Conservation (phyloP, 768 basidiomycete species). For the Mycena galopus region DNA sequence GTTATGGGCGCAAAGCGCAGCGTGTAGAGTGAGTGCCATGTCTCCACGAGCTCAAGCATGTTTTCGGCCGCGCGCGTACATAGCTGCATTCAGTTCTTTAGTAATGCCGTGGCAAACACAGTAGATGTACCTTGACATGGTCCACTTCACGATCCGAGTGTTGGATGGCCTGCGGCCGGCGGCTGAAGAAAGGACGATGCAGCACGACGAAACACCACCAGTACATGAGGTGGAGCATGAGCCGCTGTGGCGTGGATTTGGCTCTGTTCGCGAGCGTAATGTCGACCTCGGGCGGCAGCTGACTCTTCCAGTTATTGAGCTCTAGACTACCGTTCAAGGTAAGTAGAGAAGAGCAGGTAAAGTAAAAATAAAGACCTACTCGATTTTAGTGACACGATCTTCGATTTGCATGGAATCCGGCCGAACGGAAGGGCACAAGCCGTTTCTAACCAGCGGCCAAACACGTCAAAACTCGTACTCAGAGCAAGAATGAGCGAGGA, state of each 20-base stretch:
- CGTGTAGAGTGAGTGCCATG: slow-evolving; percentile 50
- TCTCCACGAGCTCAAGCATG: slow-evolving; percentile 48
- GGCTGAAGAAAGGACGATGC: slow-evolving; percentile 48
- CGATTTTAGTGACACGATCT: slow-evolving; percentile 36
- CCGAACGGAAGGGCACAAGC: slow-evolving; percentile 9
- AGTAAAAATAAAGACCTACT: slow-evolving; percentile 18
- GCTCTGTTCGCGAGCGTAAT: slow-evolving; percentile 43
- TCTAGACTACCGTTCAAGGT: slow-evolving; percentile 23
- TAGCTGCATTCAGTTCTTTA: slow-evolving; percentile 35
- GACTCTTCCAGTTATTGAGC: slow-evolving; percentile 43
- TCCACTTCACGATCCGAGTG: slow-evolving; percentile 24
- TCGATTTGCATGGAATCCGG: slow-evolving; percentile 1
- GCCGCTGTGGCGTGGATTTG: slow-evolving; percentile 43
- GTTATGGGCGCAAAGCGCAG: slow-evolving; percentile 52
- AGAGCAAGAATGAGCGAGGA: too few relatives aligned
- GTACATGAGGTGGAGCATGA: slow-evolving; percentile 52
- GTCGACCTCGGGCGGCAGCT: slow-evolving; percentile 43
- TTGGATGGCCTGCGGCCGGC: slow-evolving; percentile 5
- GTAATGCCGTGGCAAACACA: too few relatives aligned
- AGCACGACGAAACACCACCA: slow-evolving; percentile 55
- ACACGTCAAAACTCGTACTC: neutral
- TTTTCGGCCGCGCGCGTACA: slow-evolving; percentile 52
- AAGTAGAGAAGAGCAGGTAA: neutral
- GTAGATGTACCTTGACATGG: slow-evolving; percentile 31
- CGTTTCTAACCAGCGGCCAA: slow-evolving; percentile 20